Base-by-base conservation (phyloP, 2,329 filamentous ascomycete genomes). In the Rhynchosporium graminicola region DNA sequence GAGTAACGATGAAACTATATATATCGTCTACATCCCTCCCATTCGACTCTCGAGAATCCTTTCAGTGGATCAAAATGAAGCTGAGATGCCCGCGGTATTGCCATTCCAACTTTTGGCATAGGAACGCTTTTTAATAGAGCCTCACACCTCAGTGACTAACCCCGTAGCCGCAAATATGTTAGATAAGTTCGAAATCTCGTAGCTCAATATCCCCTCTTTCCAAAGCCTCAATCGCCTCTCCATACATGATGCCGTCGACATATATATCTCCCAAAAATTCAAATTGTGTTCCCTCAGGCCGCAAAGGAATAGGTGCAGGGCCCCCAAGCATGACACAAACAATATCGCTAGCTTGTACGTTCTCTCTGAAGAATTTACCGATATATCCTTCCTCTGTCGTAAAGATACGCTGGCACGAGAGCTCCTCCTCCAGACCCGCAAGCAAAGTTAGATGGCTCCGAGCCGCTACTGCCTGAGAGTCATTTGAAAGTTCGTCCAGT, bases 211-310 rank as follows among this genome's bases (percentile, higher is more conserved):
- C n/a, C 12, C 50, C 50, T 38, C 50, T 52, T 9, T 26, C n/a
- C 33, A 52, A 26, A 5, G 50, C 50, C 15, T 38, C 31, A 28
- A 63, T 40, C 2, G 57, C 56, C 40, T 64, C 59, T 29, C 62
- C 62, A 40, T n/a, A 42, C 59, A 64, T 61, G 26, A 64, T 54
- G 9, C 59, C 62, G 26, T 64, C 28, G 15, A 64, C 48, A 43
- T 64, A 64, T 1, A 56, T 59, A 26, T 43, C 58, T 26, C 62
- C 46, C 38, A 64, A 33, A 8, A 64, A 20, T 20, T 59, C 50
- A 29, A 54, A 55, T 29, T 62, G 47, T 46, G 38, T 10, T 26
- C 29, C 62, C 1, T 56, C 45, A 13, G 13, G 45, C 7, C 57
- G 40, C 8, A 65, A 20, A 20, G 57, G 28, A 4, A 62, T 45